Evolutionary conservation across 2,329 filamentous ascomycete genomes (phyloP).

Genomic region (Ceratocystis colombiana): DNA sequence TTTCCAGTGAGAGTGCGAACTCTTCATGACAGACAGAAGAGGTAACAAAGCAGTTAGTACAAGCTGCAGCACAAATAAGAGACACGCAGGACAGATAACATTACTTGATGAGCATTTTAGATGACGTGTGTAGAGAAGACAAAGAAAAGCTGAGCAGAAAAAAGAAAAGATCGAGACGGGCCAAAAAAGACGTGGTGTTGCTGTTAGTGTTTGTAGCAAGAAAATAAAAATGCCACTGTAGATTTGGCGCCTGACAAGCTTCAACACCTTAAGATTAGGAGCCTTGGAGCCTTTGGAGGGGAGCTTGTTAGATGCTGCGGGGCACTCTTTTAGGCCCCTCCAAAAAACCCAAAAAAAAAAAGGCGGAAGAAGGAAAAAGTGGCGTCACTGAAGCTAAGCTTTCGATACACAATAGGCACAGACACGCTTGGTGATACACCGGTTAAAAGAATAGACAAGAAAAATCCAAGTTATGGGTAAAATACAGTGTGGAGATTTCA

Average conservation of each 20-base stretch:
- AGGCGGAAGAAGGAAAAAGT: constrained; percentile 1
- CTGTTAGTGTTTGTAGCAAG: too few relatives aligned
- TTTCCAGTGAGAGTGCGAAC: constrained; percentile 96
- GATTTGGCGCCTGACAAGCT: background rate
- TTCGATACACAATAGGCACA: background rate
- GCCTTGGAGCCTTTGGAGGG: constrained; percentile 5
- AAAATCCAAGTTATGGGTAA: constrained; percentile 17
- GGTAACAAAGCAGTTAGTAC: background rate
- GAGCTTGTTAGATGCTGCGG: constrained; percentile 11
- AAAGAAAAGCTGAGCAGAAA: background rate
- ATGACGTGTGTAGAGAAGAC: background rate
- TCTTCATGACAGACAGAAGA: constrained; percentile 40
- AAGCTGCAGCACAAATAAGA: background rate
- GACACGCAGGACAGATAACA: constrained; percentile 25
- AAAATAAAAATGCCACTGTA: background rate
- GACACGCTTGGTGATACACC: background rate
- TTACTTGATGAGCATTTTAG: constrained; percentile 44
- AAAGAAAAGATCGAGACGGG: background rate
- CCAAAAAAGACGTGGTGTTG: background rate
- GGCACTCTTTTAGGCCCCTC: background rate
- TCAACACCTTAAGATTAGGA: too few relatives aligned
- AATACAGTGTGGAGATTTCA: constrained; percentile 26
- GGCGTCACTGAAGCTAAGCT: constrained; percentile 14
- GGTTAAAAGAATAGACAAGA: background rate
- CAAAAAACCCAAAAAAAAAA: constrained; percentile 13